phyloP scores from a whole-genome alignment of 768 basidiomycete genomes.

The Russula dissimulans region DNA sequence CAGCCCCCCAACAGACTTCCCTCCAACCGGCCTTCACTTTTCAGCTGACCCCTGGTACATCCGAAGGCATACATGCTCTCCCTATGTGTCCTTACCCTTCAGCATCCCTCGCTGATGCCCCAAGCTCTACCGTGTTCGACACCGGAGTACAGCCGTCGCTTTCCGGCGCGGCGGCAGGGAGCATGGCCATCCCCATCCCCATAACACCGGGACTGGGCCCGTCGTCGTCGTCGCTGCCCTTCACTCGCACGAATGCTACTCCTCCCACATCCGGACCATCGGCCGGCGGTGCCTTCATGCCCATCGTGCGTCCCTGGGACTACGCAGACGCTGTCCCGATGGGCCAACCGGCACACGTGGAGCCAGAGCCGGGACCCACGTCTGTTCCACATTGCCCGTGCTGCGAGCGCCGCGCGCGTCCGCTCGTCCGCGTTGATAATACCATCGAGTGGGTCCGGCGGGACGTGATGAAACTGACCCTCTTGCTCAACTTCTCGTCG shows the following conservation, averaged over 20 bases:
- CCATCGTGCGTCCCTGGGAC: not conserved
- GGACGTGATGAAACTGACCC: constrained; percentile 2
- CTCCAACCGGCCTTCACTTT: not conserved
- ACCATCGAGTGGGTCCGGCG: constrained; percentile 7
- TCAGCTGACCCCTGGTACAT: not conserved
- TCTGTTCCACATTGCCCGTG: not conserved
- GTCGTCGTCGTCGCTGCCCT: not conserved
- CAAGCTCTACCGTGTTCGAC: not conserved
- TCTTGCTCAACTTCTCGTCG: constrained; percentile 1
- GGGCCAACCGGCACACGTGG: not conserved
- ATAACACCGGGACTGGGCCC: not conserved
- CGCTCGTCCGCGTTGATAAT: constrained; percentile 1
- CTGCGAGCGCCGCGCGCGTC: not conserved
- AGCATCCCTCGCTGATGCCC: not conserved
- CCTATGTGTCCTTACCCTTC: not conserved
- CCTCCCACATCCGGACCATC: not conserved
- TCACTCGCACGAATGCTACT: not conserved
- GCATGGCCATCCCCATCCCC: not conserved
- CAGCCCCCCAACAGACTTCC: not conserved
- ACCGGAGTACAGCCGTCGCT: not conserved
- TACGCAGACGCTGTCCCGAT: not conserved
- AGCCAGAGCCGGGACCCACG: not conserved
- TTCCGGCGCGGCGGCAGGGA: not conserved
- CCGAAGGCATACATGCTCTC: not conserved
- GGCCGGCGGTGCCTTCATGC: not conserved